These are phyloP conservation scores for Scolecobasidium constrictum DNA, from an alignment of 2,329 filamentous ascomycete species.

Conservation along the genomic window DNA sequence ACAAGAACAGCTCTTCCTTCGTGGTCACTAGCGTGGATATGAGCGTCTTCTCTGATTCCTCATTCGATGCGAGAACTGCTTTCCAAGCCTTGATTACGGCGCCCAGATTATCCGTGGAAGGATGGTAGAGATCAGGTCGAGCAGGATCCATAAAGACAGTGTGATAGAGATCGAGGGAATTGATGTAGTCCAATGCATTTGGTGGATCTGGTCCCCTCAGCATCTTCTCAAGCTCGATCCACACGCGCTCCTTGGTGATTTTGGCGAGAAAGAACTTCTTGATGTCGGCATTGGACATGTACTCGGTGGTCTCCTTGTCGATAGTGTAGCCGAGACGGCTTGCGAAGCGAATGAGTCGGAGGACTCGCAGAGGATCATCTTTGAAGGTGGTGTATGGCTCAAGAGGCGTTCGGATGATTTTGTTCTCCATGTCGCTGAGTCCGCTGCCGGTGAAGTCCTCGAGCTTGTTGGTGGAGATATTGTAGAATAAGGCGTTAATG, in stretches of 20 bases:
- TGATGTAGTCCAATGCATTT: constrained; percentile 52
- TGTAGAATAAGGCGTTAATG: constrained; percentile 93
- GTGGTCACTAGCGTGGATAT: constrained; percentile 43
- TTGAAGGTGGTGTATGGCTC: constrained; percentile 87
- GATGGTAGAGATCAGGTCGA: constrained; percentile 38
- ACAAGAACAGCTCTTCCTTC: constrained; percentile 55
- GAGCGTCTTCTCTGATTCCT: constrained; percentile 18
- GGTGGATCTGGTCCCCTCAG: constrained; percentile 55
- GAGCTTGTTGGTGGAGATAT: constrained; percentile 64
- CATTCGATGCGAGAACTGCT: background rate
- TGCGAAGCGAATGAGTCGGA: constrained; percentile 82
- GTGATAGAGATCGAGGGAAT: constrained; percentile 56
- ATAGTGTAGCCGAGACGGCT: constrained; percentile 74
- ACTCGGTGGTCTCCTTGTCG: constrained; percentile 53
- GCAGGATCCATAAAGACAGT: constrained; percentile 64
- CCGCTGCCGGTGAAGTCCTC: constrained; percentile 77
- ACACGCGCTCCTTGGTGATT: constrained; percentile 84
- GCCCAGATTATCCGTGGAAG: constrained; percentile 50
- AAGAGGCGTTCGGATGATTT: constrained; percentile 73
- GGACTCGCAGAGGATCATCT: constrained; percentile 80
- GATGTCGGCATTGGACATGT: constrained; percentile 73
- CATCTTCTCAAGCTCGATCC: constrained; percentile 85
- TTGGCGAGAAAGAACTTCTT: constrained; percentile 70
- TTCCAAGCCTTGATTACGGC: constrained; percentile 40
- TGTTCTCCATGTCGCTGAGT: constrained; percentile 58